Evolutionary conservation across 177 flowering plant genomes (phyloP).

Genomic region (Vitis hybrid): DNA sequence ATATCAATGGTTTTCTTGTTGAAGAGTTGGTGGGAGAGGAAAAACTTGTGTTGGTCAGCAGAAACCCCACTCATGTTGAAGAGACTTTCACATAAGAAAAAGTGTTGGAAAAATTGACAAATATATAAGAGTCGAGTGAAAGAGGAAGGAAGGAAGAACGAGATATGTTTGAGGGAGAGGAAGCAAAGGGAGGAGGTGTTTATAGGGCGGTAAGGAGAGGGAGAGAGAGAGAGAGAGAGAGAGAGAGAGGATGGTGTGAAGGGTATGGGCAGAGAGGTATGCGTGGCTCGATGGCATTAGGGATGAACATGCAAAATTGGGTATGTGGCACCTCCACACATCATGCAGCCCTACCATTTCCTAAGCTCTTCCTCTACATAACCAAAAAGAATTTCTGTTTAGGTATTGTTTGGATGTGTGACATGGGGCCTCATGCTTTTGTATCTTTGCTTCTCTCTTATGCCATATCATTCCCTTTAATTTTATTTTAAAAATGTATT

Average conservation of each 20-base stretch:
- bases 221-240: constrained; percentile 9
- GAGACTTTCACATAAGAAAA: not conserved
- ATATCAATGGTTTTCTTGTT: constrained; percentile 30
- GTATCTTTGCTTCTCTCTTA: no score
- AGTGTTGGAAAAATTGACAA: not conserved
- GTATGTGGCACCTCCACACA: constrained; percentile 45
- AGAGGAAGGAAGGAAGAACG: not conserved
- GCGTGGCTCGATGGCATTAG: constrained; percentile 61
- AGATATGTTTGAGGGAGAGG: not conserved
- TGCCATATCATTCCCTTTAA: no score
- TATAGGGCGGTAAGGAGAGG: not conserved
- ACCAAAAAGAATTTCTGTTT: not conserved
- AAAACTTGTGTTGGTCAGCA: constrained; percentile 39
- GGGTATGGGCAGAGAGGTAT: constrained; percentile 43
- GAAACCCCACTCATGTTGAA: constrained; percentile 42
- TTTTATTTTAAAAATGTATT: no score
- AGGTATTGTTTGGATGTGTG: not conserved
- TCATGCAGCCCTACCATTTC: constrained; percentile 7
- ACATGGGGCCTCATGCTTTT: not conserved
- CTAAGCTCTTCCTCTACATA: constrained; percentile 6
- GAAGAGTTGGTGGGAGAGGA: constrained; percentile 25
- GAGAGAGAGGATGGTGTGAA: constrained; percentile 1
- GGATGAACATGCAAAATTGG: constrained; percentile 49
- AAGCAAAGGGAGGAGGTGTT: not conserved
- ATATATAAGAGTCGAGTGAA: not conserved